phyloP scores from a whole-genome alignment of 257 asterid species.

The Scutellaria barbata region DNA sequence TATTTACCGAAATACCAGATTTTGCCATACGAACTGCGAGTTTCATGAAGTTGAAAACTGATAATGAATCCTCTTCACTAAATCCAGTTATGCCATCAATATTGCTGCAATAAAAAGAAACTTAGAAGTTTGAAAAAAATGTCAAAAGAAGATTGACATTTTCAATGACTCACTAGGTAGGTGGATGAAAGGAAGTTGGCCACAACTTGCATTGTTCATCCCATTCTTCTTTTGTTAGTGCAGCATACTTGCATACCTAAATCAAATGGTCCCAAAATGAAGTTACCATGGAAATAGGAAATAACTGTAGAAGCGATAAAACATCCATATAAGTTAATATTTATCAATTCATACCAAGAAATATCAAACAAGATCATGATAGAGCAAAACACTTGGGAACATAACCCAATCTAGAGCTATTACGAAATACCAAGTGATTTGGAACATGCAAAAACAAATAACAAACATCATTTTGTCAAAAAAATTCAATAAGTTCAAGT shows the following conservation, averaged over 20 bases:
- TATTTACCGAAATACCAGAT: conserved; percentile 59
- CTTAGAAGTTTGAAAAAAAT: conserved; percentile 18
- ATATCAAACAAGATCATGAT: neutral
- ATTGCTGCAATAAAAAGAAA: conserved; percentile 57
- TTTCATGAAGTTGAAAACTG: conserved; percentile 69
- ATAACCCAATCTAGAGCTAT: neutral
- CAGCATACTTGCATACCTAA: conserved; percentile 87
- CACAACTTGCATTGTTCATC: conserved; percentile 92
- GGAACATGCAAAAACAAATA: neutral
- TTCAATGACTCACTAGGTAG: conserved; percentile 66
- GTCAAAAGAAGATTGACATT: conserved; percentile 10
- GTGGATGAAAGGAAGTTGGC: conserved; percentile 98
- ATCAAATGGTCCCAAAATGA: conserved; percentile 19
- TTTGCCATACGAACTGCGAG: conserved; percentile 66
- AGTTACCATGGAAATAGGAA: conserved; percentile 17
- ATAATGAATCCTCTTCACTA: conserved; percentile 63
- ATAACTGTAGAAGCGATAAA: neutral
- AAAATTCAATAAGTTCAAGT: neutral
- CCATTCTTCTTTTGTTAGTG: conserved; percentile 93
- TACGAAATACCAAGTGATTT: neutral
- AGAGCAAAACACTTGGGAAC: neutral
- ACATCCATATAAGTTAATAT: neutral
- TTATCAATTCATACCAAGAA: neutral
- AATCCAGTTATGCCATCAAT: conserved; percentile 92
- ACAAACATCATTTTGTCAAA: neutral